Conservation (phyloP, 176 grass and related monocot species). For the Elaeis guineensis region DNA sequence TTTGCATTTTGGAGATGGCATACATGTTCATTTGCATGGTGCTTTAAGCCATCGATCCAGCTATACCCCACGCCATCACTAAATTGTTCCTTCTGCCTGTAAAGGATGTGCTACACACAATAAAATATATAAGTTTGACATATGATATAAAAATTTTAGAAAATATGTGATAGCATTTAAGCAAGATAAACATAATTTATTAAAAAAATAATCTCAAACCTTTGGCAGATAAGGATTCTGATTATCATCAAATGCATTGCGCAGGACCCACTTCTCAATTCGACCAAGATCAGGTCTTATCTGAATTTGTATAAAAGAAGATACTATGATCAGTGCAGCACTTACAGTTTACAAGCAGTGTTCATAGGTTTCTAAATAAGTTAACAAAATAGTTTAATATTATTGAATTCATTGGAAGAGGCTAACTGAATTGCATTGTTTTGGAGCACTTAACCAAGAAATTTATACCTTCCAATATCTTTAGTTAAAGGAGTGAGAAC, state of each 20-base stretch:
- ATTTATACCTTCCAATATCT: too few species aligned
- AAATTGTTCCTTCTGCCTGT: conserved; percentile 99
- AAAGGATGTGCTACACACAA: conserved; percentile 69
- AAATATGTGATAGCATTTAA: neutral
- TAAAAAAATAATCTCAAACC: conserved; percentile 28
- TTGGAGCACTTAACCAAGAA: too few species aligned
- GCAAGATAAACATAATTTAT: conserved; percentile 1
- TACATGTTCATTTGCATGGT: conserved; percentile 89
- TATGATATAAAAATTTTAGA: neutral
- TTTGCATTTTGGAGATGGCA: neutral
- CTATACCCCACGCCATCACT: conserved; percentile 97
- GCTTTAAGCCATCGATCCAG: conserved; percentile 97
- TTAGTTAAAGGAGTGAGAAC: too few species aligned
- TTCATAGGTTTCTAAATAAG: too few species aligned
- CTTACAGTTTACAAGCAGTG: too few species aligned
- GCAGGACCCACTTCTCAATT: conserved; percentile 92
- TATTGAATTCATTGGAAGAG: too few species aligned
- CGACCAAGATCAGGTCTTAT: conserved; percentile 69
- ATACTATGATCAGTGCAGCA: neutral
- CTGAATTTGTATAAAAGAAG: conserved; percentile 34
- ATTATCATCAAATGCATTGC: conserved; percentile 92
- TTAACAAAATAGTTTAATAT: too few species aligned
- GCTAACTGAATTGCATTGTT: too few species aligned
- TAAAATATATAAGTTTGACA: neutral
- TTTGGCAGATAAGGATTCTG: conserved; percentile 89